phyloP scores from a whole-genome alignment of 768 basidiomycete genomes.

The Dioszegia hungarica region DNA sequence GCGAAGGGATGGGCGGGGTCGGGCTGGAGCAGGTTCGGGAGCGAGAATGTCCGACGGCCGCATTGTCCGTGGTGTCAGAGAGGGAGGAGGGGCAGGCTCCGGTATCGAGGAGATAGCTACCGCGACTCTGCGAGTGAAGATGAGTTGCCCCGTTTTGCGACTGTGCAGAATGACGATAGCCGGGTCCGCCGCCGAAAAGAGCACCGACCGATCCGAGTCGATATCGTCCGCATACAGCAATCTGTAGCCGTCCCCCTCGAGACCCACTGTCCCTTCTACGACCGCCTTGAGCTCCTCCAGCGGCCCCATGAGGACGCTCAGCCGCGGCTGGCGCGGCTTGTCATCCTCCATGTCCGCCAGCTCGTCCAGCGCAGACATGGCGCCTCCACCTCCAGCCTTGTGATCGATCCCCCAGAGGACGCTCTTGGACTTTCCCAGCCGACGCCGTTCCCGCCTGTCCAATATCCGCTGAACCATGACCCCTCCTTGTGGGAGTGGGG shows the following conservation, averaged over 20 bases:
- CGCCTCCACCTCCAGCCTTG: constrained; percentile 1
- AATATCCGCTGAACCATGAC: constrained; percentile 39
- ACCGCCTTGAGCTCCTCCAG: constrained; percentile 37
- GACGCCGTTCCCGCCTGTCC: constrained; percentile 26
- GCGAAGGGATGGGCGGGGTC: constrained; percentile 16
- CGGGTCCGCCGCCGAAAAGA: constrained; percentile 10
- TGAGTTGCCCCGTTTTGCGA: constrained; percentile 18
- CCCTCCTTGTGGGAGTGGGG: constrained; percentile 22
- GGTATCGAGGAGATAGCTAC: constrained; percentile 11
- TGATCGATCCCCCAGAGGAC: constrained; percentile 19
- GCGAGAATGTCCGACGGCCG: constrained; percentile 28
- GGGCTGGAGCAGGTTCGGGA: background rate
- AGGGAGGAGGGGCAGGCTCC: background rate
- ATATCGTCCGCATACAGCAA: constrained; percentile 1
- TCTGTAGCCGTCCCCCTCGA: background rate
- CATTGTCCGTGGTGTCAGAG: constrained; percentile 6
- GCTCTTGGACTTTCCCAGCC: background rate
- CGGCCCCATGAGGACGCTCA: constrained; percentile 34
- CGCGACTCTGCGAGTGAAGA: constrained; percentile 30
- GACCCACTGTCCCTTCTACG: constrained; percentile 16
- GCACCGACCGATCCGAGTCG: constrained; percentile 3
- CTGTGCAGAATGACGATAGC: constrained; percentile 28
- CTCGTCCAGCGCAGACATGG: constrained; percentile 34
- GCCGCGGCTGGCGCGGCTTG: constrained; percentile 18
- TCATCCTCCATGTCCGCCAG: constrained; percentile 33